phyloP scores from a whole-genome alignment of 345 rosid species.

The rapeseed (Brassica napus) region DNA sequence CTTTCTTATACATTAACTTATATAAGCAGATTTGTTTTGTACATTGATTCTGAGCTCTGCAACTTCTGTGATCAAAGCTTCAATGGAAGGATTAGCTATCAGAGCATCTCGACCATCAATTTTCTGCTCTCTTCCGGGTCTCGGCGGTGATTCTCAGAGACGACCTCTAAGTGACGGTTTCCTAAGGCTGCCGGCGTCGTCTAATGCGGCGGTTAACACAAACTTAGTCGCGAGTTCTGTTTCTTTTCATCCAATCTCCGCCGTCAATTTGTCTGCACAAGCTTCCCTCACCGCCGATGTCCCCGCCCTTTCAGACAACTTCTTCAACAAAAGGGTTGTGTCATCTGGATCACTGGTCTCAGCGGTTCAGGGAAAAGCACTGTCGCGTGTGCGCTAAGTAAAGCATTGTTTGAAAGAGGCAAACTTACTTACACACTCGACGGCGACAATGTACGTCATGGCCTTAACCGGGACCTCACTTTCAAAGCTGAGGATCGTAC shows the following conservation, averaged over 20 bases:
- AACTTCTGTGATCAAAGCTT: not conserved
- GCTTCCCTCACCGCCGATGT: slow-evolving; percentile 41
- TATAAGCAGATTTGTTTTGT: not conserved
- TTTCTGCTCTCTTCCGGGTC: slow-evolving; percentile 24
- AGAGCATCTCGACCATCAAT: slow-evolving; percentile 34
- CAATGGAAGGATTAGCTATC: slow-evolving; percentile 38
- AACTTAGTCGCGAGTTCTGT: slow-evolving; percentile 29
- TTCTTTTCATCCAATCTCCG: slow-evolving; percentile 41
- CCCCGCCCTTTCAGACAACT: slow-evolving; percentile 46
- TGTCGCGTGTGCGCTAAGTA: slow-evolving; percentile 71
- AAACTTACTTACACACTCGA: slow-evolving; percentile 76
- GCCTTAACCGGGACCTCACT: slow-evolving; percentile 68
- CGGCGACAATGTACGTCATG: slow-evolving; percentile 82
- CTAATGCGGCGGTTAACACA: not conserved
- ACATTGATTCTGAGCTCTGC: not conserved
- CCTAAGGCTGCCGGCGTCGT: slow-evolving; percentile 28
- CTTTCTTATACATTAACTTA: not conserved
- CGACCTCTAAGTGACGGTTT: slow-evolving; percentile 26
- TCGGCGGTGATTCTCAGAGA: slow-evolving; percentile 16
- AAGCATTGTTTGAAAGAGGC: slow-evolving; percentile 57
- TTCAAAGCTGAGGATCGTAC: slow-evolving; percentile 71
- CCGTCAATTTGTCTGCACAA: slow-evolving; percentile 49
- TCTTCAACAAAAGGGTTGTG: slow-evolving; percentile 84
- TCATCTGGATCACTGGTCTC: slow-evolving; percentile 83
- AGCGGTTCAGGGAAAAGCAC: slow-evolving; percentile 95